These are phyloP conservation scores for Neofusicoccum cordaticola DNA, from an alignment of 2,329 filamentous ascomycete genomes.

Conservation along the genomic window DNA sequence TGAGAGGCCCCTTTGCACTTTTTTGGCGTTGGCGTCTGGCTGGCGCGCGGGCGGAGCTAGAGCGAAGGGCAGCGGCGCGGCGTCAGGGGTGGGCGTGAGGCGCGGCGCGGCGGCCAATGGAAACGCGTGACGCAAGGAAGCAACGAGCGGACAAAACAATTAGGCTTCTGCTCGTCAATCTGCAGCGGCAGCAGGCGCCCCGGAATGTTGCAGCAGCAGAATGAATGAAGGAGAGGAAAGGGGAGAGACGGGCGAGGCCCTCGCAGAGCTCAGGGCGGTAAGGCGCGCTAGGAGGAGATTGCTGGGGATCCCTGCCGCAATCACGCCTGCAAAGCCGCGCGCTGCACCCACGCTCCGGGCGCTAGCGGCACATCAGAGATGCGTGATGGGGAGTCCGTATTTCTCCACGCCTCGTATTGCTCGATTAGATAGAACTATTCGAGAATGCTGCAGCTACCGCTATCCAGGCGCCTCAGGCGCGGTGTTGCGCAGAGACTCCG, in stretches of 20 bases:
- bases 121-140: background rate
- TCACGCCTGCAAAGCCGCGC: background rate
- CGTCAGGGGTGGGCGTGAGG: constrained; percentile 1
- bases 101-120: constrained; percentile 1
- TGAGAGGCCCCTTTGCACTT: constrained; percentile 9
- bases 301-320: constrained; percentile 5
- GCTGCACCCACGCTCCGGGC: constrained; percentile 7
- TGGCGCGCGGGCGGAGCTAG: constrained; percentile 3
- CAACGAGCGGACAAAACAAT: background rate
- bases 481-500: background rate
- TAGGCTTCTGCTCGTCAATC: constrained; percentile 1
- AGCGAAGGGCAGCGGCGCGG: constrained; percentile 7
- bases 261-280: background rate
- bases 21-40: constrained; percentile 9
- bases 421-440: constrained; percentile 7
- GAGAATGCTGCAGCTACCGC: background rate
- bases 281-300: constrained; percentile 8
- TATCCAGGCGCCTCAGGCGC: background rate
- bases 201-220: background rate
- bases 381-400: constrained; percentile 6
- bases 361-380: constrained; percentile 12
- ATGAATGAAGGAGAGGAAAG: constrained; percentile 6
- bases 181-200: background rate
- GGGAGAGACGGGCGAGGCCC: background rate
- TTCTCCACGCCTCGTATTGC: constrained; percentile 13